Conservation (phyloP, 1,284 basidiomycete species). For the Pseudozyma thailandica region DNA sequence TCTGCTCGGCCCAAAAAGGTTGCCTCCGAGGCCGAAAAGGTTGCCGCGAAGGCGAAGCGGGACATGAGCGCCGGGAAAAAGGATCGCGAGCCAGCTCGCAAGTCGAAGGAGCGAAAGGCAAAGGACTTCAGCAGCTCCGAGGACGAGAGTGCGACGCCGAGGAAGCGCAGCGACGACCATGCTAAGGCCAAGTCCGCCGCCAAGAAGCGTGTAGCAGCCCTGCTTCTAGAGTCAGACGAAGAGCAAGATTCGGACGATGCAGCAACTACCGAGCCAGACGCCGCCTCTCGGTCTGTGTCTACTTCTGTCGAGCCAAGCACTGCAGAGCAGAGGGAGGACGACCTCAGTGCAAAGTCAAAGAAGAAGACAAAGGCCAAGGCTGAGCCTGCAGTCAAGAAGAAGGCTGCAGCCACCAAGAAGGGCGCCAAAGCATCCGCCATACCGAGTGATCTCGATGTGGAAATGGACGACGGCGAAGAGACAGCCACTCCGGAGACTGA, state of each 20-base stretch:
- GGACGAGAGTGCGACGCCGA: constrained; percentile 7
- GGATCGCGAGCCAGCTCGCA: constrained; percentile 3
- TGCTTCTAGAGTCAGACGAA: constrained; percentile 19
- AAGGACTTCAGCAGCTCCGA: constrained; percentile 13
- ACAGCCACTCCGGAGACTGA: constrained; percentile 21
- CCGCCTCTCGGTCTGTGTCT: constrained; percentile 23
- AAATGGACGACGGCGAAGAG: constrained; percentile 17
- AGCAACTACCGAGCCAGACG: constrained; percentile 11
- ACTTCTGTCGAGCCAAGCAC: constrained; percentile 24
- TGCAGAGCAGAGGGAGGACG: constrained; percentile 10
- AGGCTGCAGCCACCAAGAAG: constrained; percentile 20
- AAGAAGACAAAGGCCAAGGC: constrained; percentile 24
- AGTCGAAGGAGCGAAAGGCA: constrained; percentile 6
- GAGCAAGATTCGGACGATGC: constrained; percentile 28
- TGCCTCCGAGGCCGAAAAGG: neutral
- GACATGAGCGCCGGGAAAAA: constrained; percentile 3
- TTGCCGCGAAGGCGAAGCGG: constrained; percentile 7
- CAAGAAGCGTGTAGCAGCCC: constrained; percentile 27
- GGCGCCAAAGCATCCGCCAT: constrained; percentile 9
- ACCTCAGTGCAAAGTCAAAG: constrained; percentile 11
- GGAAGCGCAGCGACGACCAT: constrained; percentile 6
- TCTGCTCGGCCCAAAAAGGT: constrained; percentile 13
- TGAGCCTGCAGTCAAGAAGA: constrained; percentile 12
- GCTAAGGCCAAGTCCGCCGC: constrained; percentile 7
- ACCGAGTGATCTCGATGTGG: constrained; percentile 6